These are phyloP conservation scores for Rhodotorula diobovata DNA, from an alignment of 768 basidiomycete species.

Conservation along the genomic window DNA sequence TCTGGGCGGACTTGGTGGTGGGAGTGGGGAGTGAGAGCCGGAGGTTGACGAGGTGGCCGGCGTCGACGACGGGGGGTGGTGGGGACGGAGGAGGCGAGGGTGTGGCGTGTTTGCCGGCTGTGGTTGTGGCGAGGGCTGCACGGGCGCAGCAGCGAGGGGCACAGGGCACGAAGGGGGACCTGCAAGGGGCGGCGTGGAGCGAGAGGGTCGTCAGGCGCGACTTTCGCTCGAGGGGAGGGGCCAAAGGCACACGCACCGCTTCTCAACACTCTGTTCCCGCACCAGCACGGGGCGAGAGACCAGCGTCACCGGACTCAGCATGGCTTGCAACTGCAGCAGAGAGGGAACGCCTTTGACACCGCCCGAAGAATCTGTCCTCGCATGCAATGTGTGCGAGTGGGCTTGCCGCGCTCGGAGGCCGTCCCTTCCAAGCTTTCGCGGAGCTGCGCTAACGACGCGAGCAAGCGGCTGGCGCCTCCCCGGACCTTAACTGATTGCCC, in stretches of 20 bases:
- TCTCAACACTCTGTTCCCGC: neutral
- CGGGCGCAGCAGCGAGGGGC: neutral
- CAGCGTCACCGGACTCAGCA: neutral
- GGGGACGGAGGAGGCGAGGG: too few relatives aligned
- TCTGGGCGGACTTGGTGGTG: too few relatives aligned
- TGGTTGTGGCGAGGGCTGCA: neutral
- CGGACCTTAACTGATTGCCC: neutral
- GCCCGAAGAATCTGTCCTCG: too few relatives aligned
- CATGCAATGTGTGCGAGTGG: too few relatives aligned
- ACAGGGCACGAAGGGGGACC: neutral
- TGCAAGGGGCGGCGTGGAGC: too few relatives aligned
- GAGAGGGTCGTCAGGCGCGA: neutral
- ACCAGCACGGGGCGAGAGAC: neutral
- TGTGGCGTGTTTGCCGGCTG: too few relatives aligned
- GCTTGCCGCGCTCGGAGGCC: too few relatives aligned
- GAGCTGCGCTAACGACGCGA: neutral
- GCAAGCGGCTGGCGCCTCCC: too few relatives aligned
- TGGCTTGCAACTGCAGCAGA: neutral
- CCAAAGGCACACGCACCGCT: neutral
- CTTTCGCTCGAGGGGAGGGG: too few relatives aligned
- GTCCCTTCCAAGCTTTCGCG: neutral
- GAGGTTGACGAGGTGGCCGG: neutral
- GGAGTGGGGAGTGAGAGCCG: neutral
- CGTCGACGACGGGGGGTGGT: neutral
- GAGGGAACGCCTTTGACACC: too few relatives aligned